These are phyloP conservation scores for Forsythia suspensa DNA, from an alignment of 257 asterid species.

Conservation along the genomic window DNA sequence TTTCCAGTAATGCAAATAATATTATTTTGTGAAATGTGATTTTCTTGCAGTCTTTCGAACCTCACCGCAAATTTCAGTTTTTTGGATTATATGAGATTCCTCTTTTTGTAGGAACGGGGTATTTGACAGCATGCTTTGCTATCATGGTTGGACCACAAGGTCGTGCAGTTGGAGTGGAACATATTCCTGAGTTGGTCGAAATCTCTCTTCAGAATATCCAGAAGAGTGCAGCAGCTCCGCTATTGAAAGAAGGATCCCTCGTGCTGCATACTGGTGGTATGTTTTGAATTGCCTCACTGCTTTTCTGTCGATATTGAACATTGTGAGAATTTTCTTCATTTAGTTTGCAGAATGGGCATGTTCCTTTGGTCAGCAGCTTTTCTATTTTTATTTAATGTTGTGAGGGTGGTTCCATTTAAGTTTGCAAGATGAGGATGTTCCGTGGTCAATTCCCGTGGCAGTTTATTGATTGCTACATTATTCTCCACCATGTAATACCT, in stretches of 20 bases:
- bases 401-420: not conserved
- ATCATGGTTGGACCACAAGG: conserved; percentile 95
- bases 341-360: not conserved
- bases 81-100: conserved; percentile 3
- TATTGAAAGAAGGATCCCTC: conserved; percentile 74
- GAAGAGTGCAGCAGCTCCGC: conserved; percentile 78
- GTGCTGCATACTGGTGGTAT: conserved; percentile 74
- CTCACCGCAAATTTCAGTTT: conserved; percentile 3
- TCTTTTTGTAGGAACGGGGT: conserved; percentile 74
- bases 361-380: not conserved
- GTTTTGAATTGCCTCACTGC: conserved; percentile 21
- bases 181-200: conserved; percentile 82
- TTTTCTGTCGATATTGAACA: conserved; percentile 1
- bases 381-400: not conserved
- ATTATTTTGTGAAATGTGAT: not conserved
- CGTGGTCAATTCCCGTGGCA: no score
- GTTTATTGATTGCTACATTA: not conserved
- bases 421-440: not conserved
- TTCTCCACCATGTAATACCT: not conserved
- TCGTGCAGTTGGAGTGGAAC: conserved; percentile 85
- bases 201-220: conserved; percentile 61
- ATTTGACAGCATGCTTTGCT: conserved; percentile 94
- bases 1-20: not conserved
- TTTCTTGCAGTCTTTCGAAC: not conserved
- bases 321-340: not conserved